Conservation (phyloP, 2,329 filamentous ascomycete species). For the Scedosporium dehoogii region DNA sequence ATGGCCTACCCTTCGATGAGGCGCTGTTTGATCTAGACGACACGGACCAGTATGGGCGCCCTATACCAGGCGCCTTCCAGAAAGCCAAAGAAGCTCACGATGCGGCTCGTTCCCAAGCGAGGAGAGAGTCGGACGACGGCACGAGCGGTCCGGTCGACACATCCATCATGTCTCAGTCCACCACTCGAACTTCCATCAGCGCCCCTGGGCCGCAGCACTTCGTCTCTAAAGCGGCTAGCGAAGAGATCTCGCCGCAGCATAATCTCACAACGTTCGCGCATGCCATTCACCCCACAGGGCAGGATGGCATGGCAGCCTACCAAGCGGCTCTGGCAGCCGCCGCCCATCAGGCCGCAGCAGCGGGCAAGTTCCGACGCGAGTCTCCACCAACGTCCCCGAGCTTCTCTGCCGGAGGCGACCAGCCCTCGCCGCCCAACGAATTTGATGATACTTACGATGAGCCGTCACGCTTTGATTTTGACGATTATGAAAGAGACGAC, state of each 20-base stretch:
- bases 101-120: slow-evolving; percentile 5
- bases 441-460: slow-evolving; percentile 9
- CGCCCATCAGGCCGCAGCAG: slow-evolving; percentile 63
- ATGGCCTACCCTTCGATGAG: slow-evolving; percentile 56
- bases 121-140: slow-evolving; percentile 27
- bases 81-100: slow-evolving; percentile 30
- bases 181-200: slow-evolving; percentile 37
- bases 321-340: slow-evolving; percentile 79
- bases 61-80: slow-evolving; percentile 48
- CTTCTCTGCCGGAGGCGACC: slow-evolving; percentile 10
- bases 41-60: slow-evolving; percentile 51
- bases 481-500: slow-evolving; percentile 48
- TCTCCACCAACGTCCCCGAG: slow-evolving; percentile 24
- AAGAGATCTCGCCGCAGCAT: background rate
- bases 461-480: slow-evolving; percentile 10
- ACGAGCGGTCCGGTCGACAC: slow-evolving; percentile 34
- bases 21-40: slow-evolving; percentile 63
- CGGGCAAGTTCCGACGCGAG: slow-evolving; percentile 63
- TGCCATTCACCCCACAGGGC: slow-evolving; percentile 7
- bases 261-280: background rate
- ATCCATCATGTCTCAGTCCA: slow-evolving; percentile 35
- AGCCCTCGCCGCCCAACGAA: slow-evolving; percentile 5
- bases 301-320: slow-evolving; percentile 49
- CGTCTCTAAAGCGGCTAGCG: background rate
- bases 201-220: background rate